phyloP scores from a whole-genome alignment of 2,329 filamentous ascomycete genomes.

The Hypoxylon sp. region DNA sequence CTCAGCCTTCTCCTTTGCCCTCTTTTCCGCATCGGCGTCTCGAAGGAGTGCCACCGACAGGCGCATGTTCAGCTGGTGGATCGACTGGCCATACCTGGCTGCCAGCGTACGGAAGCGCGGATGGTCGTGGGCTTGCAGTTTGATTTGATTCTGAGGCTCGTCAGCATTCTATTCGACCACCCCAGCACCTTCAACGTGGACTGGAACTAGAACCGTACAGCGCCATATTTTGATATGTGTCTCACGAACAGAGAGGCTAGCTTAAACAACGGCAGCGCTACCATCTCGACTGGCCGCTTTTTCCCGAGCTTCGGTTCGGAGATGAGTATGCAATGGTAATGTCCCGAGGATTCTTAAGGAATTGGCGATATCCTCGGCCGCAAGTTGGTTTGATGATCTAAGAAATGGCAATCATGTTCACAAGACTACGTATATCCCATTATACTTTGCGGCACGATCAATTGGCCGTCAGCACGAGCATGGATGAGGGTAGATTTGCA shows the following conservation, averaged over 20 bases:
- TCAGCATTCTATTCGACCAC: conserved; percentile 15
- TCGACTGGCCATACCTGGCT: conserved; percentile 67
- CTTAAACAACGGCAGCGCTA: conserved; percentile 72
- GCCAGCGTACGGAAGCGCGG: conserved; percentile 67
- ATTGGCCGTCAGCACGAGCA: background rate
- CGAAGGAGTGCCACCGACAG: conserved; percentile 66
- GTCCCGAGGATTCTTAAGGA: background rate
- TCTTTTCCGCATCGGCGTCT: conserved; percentile 63
- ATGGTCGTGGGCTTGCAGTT: conserved; percentile 71
- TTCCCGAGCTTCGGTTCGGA: conserved; percentile 9
- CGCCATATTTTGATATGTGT: conserved; percentile 74
- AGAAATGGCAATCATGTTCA: conserved; percentile 5
- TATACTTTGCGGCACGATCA: background rate
- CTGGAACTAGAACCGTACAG: conserved; percentile 56
- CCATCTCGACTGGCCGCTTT: conserved; percentile 55
- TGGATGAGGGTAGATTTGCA: conserved; percentile 8
- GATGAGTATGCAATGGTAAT: conserved; percentile 1
- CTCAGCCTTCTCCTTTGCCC: conserved; percentile 68
- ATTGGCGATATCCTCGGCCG: background rate
- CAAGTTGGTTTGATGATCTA: conserved; percentile 2
- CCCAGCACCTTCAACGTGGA: background rate
- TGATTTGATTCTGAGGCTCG: conserved; percentile 66
- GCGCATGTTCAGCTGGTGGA: conserved; percentile 74
- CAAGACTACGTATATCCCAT: background rate
- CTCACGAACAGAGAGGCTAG: conserved; percentile 69